phyloP scores from a whole-genome alignment of 176 grass and related monocot genomes.

The Aegilops tauschii region DNA sequence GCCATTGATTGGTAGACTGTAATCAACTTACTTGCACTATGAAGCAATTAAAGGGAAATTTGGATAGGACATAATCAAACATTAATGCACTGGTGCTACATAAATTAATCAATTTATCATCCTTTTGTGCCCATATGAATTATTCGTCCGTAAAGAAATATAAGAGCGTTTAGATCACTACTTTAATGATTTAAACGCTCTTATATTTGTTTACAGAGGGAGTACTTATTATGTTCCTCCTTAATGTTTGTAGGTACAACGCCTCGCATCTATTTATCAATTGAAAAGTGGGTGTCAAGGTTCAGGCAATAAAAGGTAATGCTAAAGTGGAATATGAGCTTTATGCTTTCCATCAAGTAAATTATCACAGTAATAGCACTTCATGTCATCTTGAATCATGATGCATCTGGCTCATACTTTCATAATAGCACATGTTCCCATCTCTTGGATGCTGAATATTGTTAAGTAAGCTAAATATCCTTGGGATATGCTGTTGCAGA shows the following conservation, averaged over 20 bases:
- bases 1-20: neutral
- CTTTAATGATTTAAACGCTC: too few species aligned
- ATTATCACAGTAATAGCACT: neutral
- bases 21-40: neutral
- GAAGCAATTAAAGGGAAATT: neutral
- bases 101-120: neutral
- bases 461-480: constrained; percentile 2
- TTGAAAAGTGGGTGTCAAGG: constrained; percentile 73
- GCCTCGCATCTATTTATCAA: constrained; percentile 85
- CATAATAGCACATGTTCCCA: neutral
- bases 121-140: neutral
- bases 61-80: neutral
- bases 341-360: neutral
- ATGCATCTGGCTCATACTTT: neutral
- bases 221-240: neutral
- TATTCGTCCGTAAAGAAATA: neutral
- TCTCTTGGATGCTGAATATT: constrained; percentile 2
- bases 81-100: neutral
- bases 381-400: neutral
- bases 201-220: too few species aligned
- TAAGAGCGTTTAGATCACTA: too few species aligned
- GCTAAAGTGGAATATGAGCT: constrained; percentile 1
- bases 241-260: constrained; percentile 64
- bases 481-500: constrained; percentile 6
- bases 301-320: constrained; percentile 93